Conservation (phyloP, 768 basidiomycete species). For the Leucosporidium scottii region DNA sequence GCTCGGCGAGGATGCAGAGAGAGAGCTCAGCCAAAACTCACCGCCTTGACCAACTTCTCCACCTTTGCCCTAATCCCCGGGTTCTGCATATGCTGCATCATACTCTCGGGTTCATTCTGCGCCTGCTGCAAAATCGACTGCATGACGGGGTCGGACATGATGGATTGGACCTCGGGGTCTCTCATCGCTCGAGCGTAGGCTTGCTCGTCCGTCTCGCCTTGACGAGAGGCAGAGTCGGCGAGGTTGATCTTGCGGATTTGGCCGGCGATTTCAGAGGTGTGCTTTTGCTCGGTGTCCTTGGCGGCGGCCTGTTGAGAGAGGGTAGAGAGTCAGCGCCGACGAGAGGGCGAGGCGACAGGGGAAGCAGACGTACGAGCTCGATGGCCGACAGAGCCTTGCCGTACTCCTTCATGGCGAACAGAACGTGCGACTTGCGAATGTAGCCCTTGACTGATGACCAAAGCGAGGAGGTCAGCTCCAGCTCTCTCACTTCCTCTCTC, state of each 20-base stretch:
- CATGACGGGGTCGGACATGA: slow-evolving; percentile 88
- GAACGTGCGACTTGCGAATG: slow-evolving; percentile 80
- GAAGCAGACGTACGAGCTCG: slow-evolving; percentile 48
- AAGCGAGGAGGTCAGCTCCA: not conserved
- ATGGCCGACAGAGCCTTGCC: slow-evolving; percentile 75
- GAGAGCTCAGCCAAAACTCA: too few relatives aligned
- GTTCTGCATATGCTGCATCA: slow-evolving; percentile 96
- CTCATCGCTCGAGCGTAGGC: slow-evolving; percentile 89
- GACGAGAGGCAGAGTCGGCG: slow-evolving; percentile 69
- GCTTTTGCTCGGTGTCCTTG: slow-evolving; percentile 71
- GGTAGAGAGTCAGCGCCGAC: too few relatives aligned
- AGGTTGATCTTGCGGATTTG: slow-evolving; percentile 73
- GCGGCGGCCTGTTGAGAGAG: slow-evolving; percentile 52
- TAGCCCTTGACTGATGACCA: slow-evolving; percentile 71
- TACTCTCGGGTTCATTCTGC: slow-evolving; percentile 74
- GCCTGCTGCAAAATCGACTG: slow-evolving; percentile 91
- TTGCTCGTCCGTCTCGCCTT: slow-evolving; percentile 83
- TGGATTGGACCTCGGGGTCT: slow-evolving; percentile 71
- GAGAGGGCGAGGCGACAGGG: not conserved
- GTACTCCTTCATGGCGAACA: slow-evolving; percentile 85
- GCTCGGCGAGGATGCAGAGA: too few relatives aligned
- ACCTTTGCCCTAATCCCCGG: slow-evolving; percentile 47
- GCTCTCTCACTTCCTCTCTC: not conserved
- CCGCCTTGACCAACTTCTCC: slow-evolving; percentile 75
- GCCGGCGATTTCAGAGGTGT: slow-evolving; percentile 71